Evolutionary conservation across 768 basidiomycete species (phyloP), one percentile per base, ranked within the genome.

Genomic region (Naganishia randhawae): DNA sequence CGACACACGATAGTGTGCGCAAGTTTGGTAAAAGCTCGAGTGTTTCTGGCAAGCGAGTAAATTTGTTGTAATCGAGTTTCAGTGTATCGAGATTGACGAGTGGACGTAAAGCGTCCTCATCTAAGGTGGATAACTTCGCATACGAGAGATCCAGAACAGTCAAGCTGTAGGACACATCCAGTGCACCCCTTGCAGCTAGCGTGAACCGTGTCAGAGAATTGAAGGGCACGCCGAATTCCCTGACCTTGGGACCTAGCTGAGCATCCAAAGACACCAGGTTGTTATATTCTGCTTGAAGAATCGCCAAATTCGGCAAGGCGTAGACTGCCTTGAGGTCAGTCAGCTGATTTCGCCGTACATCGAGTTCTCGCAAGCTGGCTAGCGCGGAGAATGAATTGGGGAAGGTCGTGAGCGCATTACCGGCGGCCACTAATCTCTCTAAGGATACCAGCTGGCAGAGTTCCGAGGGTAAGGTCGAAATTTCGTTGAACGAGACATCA

Each of bases 401-500:
- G 51, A 99, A 86, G 37, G 81, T 83, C 1, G 85, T 81, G 35
- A 97, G 83, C 71, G 86, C 85, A 80, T 99, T 99, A 29, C 91
- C 91, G n/a, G 94, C 88, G 50, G 94, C 85, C 50, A 88, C 82
- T 11, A 98, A 83, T 17, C 85, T 82, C 72, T 92, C 86, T 50
- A 98, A 84, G 3, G 84, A 82, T 31, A 77, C 78, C 63, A 98
- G 83, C 37, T 84, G 81, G 1, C 89, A 89, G 50, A 98, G 86
- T 50, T 88, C 86, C 39, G 89, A 86, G 0, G 94, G 93, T 1
- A 98, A 84, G 55, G 87, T 85, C 0, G 85, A 83, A 67, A 98
- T 87, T 78, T 84, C 86, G 82, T 99, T 99, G 84, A 97, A 97
- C 0, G 96, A 98, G 42, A 96, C 83, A 74, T 98, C 94, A 22